Evolutionary conservation across 805 yeast genomes (phyloP).

Genomic region (Ogataea chonburiensis): DNA sequence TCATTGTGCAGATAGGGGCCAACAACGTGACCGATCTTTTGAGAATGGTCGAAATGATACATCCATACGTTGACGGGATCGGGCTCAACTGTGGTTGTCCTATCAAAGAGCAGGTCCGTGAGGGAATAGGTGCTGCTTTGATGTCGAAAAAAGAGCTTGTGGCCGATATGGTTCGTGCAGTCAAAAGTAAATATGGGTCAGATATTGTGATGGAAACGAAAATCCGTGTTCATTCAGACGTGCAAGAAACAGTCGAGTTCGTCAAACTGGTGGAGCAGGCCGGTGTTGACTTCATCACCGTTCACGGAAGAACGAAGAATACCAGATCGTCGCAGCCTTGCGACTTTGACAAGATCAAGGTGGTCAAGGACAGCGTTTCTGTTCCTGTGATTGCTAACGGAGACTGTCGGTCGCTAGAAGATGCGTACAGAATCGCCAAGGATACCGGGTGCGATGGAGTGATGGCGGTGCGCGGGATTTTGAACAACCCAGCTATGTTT

Average conservation of each 20-base stretch:
- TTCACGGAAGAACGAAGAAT: slow-evolving; percentile 86
- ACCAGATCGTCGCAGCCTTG: slow-evolving; percentile 86
- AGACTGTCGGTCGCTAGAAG: slow-evolving; percentile 74
- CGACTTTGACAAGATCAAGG: slow-evolving; percentile 75
- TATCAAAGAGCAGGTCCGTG: slow-evolving; percentile 88
- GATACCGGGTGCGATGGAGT: slow-evolving; percentile 84
- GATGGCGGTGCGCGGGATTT: slow-evolving; percentile 91
- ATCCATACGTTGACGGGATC: slow-evolving; percentile 87
- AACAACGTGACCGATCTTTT: slow-evolving; percentile 79
- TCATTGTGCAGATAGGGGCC: slow-evolving; percentile 88
- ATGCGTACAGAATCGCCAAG: slow-evolving; percentile 59
- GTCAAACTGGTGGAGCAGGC: slow-evolving; percentile 75
- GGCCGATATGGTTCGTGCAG: slow-evolving; percentile 79
- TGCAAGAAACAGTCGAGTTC: slow-evolving; percentile 67
- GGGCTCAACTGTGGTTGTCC: slow-evolving; percentile 99
- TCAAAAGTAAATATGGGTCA: slow-evolving; percentile 71
- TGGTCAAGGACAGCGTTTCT: slow-evolving; percentile 51
- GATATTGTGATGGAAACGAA: slow-evolving; percentile 83
- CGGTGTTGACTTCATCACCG: slow-evolving; percentile 92
- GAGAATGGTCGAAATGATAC: slow-evolving; percentile 84
- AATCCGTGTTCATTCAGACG: slow-evolving; percentile 80
- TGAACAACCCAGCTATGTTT: slow-evolving; percentile 86
- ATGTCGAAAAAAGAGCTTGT: slow-evolving; percentile 82
- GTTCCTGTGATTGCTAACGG: slow-evolving; percentile 97
- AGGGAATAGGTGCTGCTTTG: slow-evolving; percentile 95